Evolutionary conservation across 768 basidiomycete species (phyloP), one percentile per base, ranked within the genome.

Genomic region (Suillus lakei): DNA sequence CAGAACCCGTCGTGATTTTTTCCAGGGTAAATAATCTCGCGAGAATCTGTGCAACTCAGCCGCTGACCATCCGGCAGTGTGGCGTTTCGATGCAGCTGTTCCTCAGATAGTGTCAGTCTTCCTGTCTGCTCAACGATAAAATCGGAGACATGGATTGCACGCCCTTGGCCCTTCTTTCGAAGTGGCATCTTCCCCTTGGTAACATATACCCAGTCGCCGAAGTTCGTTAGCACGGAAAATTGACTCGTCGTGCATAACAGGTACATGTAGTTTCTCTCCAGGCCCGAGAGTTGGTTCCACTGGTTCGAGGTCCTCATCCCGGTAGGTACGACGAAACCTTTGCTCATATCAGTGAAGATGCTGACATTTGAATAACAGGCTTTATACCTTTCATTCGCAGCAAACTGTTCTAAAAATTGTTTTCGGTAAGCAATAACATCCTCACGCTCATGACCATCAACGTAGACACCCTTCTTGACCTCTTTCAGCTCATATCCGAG

Each of bases 391-490:
- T 65, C 46, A 26, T 67, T 53, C 36, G 41, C 39, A 21, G 30
- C 3, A 41, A 67, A 64, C 26, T 58, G 36, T 4, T 34, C 48
- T 51, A 38, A 69, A 62, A 61, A 61, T 61, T 64, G 55, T 18
- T 67, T 63, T 3, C 62, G 44, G 36, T 69, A 72, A 15, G 64
- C 41, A 38, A 72, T 65, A 30, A 76, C 72, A 67, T 75, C 73
- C 7, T 61, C 41, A 1, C 63, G 60, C 44, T 74, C 72, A 67
- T 76, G 75, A 1, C 72, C 70, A 64, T 76, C 72, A 55, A 72
- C 50, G 65, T 74, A 75, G 4, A 72, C 44, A 3, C 75, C 71
- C 48, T 77, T 74, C 41, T 64, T 70, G 38, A 72, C 74, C n/a
- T 75, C 70, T 12, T 71, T 71, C 1, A 63, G 68, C 58, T 53